Evolutionary conservation across 805 yeast genomes (phyloP).

Genomic region (Pichia ethanolica): DNA sequence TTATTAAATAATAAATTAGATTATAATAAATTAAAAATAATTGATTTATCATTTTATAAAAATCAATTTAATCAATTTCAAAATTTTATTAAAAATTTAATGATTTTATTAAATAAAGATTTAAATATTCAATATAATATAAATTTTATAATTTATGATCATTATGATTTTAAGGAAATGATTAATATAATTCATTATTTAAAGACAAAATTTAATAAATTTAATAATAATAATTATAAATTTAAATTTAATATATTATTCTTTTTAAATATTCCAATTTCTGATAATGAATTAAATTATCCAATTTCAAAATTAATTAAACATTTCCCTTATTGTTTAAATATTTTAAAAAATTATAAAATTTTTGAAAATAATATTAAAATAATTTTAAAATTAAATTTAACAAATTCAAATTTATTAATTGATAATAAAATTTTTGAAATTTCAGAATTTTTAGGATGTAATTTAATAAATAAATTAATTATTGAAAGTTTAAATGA

Average conservation of each 20-base stretch:
- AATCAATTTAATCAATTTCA: not conserved
- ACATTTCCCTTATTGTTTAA: not conserved
- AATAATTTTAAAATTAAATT: not conserved
- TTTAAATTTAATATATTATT: not conserved
- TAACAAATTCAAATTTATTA: not conserved
- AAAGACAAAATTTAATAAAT: not conserved
- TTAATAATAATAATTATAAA: not conserved
- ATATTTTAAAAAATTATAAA: not conserved
- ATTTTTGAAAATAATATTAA: not conserved
- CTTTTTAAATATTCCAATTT: not conserved
- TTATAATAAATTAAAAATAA: not conserved
- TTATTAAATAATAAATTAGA: not conserved
- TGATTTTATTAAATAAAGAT: not conserved
- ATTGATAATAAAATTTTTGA: not conserved
- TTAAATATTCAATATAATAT: not conserved
- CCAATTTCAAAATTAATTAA: not conserved
- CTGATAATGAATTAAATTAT: not conserved
- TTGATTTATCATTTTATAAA: not conserved
- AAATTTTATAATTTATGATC: not conserved
- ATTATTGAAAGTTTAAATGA: conserved; percentile 1
- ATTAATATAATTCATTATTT: not conserved
- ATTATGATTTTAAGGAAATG: not conserved
- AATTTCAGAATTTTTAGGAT: not conserved
- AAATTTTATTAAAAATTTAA: not conserved
- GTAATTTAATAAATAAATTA: not conserved